Evolutionary conservation across 306 rosid genomes (phyloP).

Genomic region (Acacia crassicarpa): DNA sequence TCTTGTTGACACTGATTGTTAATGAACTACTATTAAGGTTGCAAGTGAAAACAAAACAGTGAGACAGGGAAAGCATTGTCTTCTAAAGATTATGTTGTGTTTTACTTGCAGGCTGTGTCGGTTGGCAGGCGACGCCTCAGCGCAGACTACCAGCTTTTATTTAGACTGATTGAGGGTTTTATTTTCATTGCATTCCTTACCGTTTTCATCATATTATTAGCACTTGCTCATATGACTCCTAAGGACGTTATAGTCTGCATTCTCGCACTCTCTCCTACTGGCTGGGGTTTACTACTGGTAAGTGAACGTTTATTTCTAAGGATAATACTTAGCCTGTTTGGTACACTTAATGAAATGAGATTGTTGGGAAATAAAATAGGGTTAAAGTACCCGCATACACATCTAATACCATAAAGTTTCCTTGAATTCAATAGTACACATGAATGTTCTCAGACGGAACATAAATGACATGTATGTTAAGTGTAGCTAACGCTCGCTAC

Average conservation of each 20-base stretch:
- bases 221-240: conserved; percentile 59
- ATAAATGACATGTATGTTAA: not conserved
- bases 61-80: not conserved
- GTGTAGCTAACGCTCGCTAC: not conserved
- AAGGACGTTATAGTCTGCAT: conserved; percentile 71
- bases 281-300: conserved; percentile 94
- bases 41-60: not conserved
- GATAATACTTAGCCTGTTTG: not conserved
- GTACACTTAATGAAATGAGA: not conserved
- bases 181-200: conserved; percentile 61
- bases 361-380: not conserved
- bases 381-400: not conserved
- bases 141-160: conserved; percentile 81
- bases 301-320: conserved; percentile 32
- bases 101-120: conserved; percentile 63
- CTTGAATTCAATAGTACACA: not conserved
- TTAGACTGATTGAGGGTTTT: conserved; percentile 67
- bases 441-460: not conserved
- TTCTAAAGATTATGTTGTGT: not conserved
- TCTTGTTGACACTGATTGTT: too few species aligned
- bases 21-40: not conserved
- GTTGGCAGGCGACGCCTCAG: conserved; percentile 82
- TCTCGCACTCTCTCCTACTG: conserved; percentile 92
- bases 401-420: not conserved
- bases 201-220: conserved; percentile 62